A percentile compares a stretch with the other conserved stretches of the same genome.
Evolutionary conservation across 768 basidiomycete species (phyloP).

Genomic region (Mycena vulgaris): DNA sequence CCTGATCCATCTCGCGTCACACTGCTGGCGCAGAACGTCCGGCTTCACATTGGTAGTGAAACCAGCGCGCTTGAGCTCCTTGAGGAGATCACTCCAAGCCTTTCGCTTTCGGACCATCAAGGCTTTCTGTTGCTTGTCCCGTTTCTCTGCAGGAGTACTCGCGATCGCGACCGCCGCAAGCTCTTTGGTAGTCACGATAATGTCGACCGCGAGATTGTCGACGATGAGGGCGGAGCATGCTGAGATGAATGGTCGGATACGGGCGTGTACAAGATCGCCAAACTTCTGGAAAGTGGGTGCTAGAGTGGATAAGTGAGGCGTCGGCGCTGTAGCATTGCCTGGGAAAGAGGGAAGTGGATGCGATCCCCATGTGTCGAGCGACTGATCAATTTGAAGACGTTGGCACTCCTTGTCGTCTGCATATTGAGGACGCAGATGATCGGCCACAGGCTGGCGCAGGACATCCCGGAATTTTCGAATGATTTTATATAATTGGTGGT

Average conservation of each 20-base stretch:
- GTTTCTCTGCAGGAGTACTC: constrained; percentile 61
- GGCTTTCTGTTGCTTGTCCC: constrained; percentile 77
- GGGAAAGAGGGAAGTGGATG: constrained; percentile 36
- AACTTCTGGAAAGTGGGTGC: constrained; percentile 68
- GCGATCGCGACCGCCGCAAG: constrained; percentile 67
- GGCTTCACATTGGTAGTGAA: constrained; percentile 81
- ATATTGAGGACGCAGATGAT: constrained; percentile 55
- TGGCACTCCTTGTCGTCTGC: constrained; percentile 56
- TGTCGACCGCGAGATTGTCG: constrained; percentile 71
- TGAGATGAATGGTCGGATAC: constrained; percentile 60
- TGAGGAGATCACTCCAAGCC: constrained; percentile 92
- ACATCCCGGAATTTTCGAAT: constrained; percentile 94
- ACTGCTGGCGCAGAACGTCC: constrained; percentile 71
- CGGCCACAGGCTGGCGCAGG: constrained; percentile 78
- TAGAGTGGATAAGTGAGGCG: constrained; percentile 63
- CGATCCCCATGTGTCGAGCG: constrained; percentile 12
- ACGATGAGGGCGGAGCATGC: constrained; percentile 58
- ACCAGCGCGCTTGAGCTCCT: constrained; percentile 87
- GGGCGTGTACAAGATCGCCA: constrained; percentile 56
- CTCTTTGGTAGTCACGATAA: constrained; percentile 73
- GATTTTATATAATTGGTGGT: constrained; percentile 91
- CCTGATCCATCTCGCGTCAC: constrained; percentile 73
- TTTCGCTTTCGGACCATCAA: constrained; percentile 88
- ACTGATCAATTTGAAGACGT: constrained; percentile 28
- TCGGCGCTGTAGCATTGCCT: constrained; percentile 33